Percentiles rank a stretch among this genome's conserved stretches.
Conservation (phyloP, 352 stramenopile species). For the Globisporangium carolinianum region DNA sequence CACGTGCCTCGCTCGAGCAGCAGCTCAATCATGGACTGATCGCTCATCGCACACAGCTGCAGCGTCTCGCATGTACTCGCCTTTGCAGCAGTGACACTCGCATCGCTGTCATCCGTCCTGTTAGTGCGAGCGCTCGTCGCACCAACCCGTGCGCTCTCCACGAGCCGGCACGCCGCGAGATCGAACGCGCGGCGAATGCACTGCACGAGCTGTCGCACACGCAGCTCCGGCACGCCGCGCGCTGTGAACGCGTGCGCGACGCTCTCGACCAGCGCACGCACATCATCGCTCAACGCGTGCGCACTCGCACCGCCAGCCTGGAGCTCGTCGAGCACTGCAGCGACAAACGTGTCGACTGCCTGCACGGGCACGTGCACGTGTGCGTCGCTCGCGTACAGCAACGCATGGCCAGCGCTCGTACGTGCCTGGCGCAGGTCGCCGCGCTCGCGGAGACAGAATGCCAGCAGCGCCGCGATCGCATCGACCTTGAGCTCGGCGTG, state of each 20-base stretch:
- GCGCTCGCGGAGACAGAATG: slow-evolving; percentile 43
- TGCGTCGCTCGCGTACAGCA: slow-evolving; percentile 44
- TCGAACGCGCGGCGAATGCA: slow-evolving; percentile 32
- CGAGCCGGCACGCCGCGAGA: slow-evolving; percentile 14
- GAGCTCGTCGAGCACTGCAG: slow-evolving; percentile 36
- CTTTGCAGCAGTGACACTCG: neutral
- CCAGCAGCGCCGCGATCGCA: slow-evolving; percentile 47
- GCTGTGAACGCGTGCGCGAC: slow-evolving; percentile 27
- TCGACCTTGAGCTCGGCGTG: slow-evolving; percentile 52
- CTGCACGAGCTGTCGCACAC: slow-evolving; percentile 19
- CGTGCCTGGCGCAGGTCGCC: slow-evolving; percentile 22
- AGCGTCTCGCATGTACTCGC: neutral
- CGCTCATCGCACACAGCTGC: slow-evolving; percentile 5
- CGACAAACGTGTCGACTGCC: slow-evolving; percentile 45
- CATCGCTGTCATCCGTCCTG: too few relatives aligned
- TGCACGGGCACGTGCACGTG: slow-evolving; percentile 16
- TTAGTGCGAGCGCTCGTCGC: neutral
- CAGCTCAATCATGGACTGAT: neutral
- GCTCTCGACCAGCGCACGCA: slow-evolving; percentile 32
- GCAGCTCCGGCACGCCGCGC: slow-evolving; percentile 18
- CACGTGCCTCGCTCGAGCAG: slow-evolving; percentile 15
- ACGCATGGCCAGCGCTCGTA: slow-evolving; percentile 32
- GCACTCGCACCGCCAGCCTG: neutral
- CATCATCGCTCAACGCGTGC: slow-evolving; percentile 9
- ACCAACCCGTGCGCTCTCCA: slow-evolving; percentile 16